Percentiles rank a stretch among this genome's conserved stretches.
These are phyloP conservation scores for Ogataea parapolymorpha DNA, from an alignment of 805 yeast genomes.

Conservation along the genomic window DNA sequence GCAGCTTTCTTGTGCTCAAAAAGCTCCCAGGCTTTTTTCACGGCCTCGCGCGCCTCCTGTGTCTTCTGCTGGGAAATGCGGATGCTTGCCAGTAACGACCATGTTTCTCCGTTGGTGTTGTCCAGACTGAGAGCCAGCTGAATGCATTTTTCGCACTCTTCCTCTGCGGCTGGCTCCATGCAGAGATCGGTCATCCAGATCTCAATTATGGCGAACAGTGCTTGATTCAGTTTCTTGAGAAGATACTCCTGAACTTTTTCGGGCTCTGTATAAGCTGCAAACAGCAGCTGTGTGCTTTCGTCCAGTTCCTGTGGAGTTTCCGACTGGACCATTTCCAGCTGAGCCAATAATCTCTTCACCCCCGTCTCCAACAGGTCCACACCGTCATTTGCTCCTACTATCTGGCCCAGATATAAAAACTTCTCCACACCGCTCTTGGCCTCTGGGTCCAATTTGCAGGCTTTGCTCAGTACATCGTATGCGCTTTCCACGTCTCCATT, in stretches of 20 bases:
- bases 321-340: conserved; percentile 31
- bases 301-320: conserved; percentile 14
- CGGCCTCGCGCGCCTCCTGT: conserved; percentile 69
- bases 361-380: conserved; percentile 61
- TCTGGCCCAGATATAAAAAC: conserved; percentile 87
- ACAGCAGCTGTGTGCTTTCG: conserved; percentile 22
- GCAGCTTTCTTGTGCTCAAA: conserved; percentile 49
- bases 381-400: conserved; percentile 80
- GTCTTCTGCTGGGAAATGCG: conserved; percentile 80
- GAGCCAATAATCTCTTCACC: conserved; percentile 45
- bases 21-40: conserved; percentile 67
- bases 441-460: conserved; percentile 66
- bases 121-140: conserved; percentile 60
- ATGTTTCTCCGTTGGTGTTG: conserved; percentile 67
- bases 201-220: conserved; percentile 81
- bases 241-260: conserved; percentile 35
- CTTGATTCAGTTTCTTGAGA: conserved; percentile 65
- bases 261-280: conserved; percentile 28
- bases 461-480: conserved; percentile 52
- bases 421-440: conserved; percentile 73
- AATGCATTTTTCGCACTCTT: conserved; percentile 70
- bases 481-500: conserved; percentile 78
- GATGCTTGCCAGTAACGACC: conserved; percentile 79
- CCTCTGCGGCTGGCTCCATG: conserved; percentile 88
- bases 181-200: conserved; percentile 98